These are phyloP conservation scores for Claviceps spartinae DNA, from an alignment of 2,329 filamentous ascomycete genomes.

Conservation along the genomic window DNA sequence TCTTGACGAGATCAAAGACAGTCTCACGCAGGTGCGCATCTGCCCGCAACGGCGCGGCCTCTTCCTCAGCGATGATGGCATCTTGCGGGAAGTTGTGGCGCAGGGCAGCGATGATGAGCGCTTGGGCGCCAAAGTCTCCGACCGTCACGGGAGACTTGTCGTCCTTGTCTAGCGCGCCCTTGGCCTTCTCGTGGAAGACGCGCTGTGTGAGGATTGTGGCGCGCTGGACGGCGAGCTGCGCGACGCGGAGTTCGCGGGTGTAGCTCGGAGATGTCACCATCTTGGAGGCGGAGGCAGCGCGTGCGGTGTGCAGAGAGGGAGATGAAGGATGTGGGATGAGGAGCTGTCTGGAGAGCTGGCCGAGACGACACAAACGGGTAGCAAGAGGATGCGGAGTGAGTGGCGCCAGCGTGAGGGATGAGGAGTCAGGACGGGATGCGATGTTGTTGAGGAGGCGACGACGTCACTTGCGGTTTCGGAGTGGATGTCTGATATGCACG, in stretches of 20 bases:
- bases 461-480: no score
- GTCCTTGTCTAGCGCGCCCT: constrained; percentile 80
- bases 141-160: constrained; percentile 96
- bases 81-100: constrained; percentile 81
- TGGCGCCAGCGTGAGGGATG: neutral
- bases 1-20: constrained; percentile 73
- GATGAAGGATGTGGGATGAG: neutral
- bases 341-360: neutral
- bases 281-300: constrained; percentile 9
- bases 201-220: constrained; percentile 42
- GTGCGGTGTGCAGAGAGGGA: no score
- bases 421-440: neutral
- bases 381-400: neutral
- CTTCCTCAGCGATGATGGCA: constrained; percentile 89
- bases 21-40: constrained; percentile 51
- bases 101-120: constrained; percentile 84
- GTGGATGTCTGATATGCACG: no score
- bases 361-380: neutral
- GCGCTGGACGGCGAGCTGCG: constrained; percentile 79
- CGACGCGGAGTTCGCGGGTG: constrained; percentile 65
- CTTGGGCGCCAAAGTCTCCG: constrained; percentile 94
- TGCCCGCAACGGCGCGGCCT: constrained; percentile 64
- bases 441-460: neutral
- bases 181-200: constrained; percentile 66
- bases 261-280: constrained; percentile 37